Percentiles rank a stretch among this genome's conserved stretches.
Evolutionary conservation across 345 rosid genomes (phyloP).

Genomic region (Eucalyptus caleyi): DNA sequence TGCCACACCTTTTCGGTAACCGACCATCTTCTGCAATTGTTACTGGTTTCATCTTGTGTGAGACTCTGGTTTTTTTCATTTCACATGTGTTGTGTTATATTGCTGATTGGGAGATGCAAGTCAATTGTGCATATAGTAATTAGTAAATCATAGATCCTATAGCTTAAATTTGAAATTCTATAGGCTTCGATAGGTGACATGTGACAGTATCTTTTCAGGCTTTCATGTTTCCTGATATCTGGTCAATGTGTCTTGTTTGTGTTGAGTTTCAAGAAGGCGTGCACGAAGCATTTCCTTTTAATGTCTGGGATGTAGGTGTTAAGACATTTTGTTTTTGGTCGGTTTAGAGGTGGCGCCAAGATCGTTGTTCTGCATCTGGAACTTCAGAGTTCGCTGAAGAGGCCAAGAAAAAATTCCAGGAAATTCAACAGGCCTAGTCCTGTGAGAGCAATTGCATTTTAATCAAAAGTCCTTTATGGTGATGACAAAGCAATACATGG

Average conservation of each 20-base stretch:
- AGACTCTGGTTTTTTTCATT: not conserved
- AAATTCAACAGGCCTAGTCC: slow-evolving; percentile 81
- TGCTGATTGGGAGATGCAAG: not conserved
- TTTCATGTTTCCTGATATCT: not conserved
- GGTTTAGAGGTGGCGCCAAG: slow-evolving; percentile 87
- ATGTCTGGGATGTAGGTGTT: not conserved
- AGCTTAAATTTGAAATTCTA: not conserved
- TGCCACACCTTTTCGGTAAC: not conserved
- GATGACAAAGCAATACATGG: not conserved
- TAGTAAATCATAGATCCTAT: not conserved
- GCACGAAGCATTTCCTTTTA: not conserved
- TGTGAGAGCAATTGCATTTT: slow-evolving; percentile 11
- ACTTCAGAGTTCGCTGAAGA: slow-evolving; percentile 55
- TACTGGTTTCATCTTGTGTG: not conserved
- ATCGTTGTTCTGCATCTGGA: slow-evolving; percentile 76
- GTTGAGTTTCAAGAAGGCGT: not conserved
- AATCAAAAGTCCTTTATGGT: not conserved
- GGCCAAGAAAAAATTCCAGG: slow-evolving; percentile 76
- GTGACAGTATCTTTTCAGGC: not conserved
- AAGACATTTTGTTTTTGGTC: not conserved
- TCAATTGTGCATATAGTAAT: not conserved
- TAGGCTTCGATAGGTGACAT: not conserved
- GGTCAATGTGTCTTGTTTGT: not conserved
- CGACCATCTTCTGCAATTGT: not conserved
- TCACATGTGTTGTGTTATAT: not conserved